Base-by-base conservation (phyloP, 1,284 basidiomycete species). In the Leccinum subspadiceum region DNA sequence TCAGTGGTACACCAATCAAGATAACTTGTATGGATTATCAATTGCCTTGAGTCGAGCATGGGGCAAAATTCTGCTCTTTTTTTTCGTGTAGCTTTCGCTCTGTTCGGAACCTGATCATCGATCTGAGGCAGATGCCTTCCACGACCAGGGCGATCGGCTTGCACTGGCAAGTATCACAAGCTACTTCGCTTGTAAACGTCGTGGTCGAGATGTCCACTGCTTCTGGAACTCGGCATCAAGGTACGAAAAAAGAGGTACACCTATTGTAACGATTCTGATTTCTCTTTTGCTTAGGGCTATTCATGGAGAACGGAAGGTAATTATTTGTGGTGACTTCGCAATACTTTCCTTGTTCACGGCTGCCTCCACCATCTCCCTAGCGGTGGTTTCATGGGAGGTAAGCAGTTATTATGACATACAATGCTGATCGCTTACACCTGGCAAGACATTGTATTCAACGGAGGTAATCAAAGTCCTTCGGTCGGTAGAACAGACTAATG, bases 151-250 rank as follows among this genome's bases (percentile, higher is more conserved):
- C 81, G 12, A 87, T 83, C 26, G 89, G 86, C 29, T 76, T 90
- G 39, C 89, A 92, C 63, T 91, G 89, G 84, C 88, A 92, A 73
- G 86, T 92, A 22, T 83, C 90, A 4, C 90, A 93, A 69, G 83
- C 87, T 1, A 93, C 90, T 0, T 89, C 87, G 1, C 75, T 93
- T 50, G 80, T 85, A 57, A 80, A 83, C 63, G 72, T 81, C 58
- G 75, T 80, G 54, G 78, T 84, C 61, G 73, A 80, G 53, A 80
- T 84, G 79, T 77, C 78, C 5, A 76, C 74, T 39, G 77, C 72
- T 31, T 58, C 75, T 12, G 76, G 75, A 0, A 79, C 74, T 26
- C 70, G 74, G 2, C 84, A 85, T 55, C 77, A 79, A 71, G 83
- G 81, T 65, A 70, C 15, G 50, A 56, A 60, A 26, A 59, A 26